Base-by-base conservation (phyloP, 345 rosid genomes). In the Eucalyptus regnans region DNA sequence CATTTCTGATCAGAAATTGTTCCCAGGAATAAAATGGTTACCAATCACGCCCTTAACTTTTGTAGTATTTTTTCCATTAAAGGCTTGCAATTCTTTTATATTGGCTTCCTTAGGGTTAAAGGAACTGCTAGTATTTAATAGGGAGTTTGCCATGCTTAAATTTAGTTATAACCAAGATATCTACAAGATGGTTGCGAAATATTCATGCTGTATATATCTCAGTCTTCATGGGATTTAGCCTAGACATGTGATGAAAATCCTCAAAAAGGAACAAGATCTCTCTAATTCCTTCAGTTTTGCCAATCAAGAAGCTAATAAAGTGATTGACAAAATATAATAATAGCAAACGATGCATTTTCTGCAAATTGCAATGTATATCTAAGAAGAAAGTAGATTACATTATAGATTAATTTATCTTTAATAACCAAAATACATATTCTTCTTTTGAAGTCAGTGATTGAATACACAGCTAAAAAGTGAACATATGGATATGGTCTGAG, bases 1-100 rank as follows among this genome's bases (percentile, higher is more conserved):
- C 2, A 0, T 51, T 51, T 51, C 1, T 7, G 2, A 50, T 50
- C 0, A 50, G 0, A 50, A 50, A 50, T 50, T 50, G 1, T 50
- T 50, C 51, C 3, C 16, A 7, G 1, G 4, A 51, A 17, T 0
- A 51, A 0, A 3, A 51, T 51, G 3, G 8, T 51, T 51, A 51
- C 54, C 54, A 51, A 51, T 6, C 7, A 7, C 0, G 3, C 54
- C 54, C 54, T 51, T 22, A 25, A 4, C 10, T 5, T 12, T 2
- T 85, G 58, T 2, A 27, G 11, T n/a, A 50, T 29, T 46, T 44
- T 48, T 20, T 86, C 41, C 51, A 86, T 86, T 3, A 86, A 33
- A 23, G 23, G 58, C 41, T 31, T n/a, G 87, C 56, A 27, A 49
- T 86, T 3, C 13, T 31, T 49, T 48, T 50, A 37, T 9, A 4